Evolutionary conservation across 2,329 filamentous ascomycete genomes (phyloP).

Genomic region (Fusarium marasasianum): DNA sequence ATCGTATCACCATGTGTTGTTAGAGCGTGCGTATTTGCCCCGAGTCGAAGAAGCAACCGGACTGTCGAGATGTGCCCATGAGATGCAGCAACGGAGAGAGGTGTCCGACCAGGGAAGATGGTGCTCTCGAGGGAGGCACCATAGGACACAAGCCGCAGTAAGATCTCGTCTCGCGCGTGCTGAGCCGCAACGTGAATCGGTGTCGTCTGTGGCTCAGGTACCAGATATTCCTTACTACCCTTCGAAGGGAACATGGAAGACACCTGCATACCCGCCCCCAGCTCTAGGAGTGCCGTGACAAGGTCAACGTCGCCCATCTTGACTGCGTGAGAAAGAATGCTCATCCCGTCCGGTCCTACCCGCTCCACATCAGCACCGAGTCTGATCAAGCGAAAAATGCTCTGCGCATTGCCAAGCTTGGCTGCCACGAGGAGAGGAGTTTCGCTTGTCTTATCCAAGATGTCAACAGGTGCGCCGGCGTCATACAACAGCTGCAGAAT

Average conservation of each 20-base stretch:
- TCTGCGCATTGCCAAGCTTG: slow-evolving; percentile 41
- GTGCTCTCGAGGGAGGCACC: slow-evolving; percentile 41
- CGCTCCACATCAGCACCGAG: slow-evolving; percentile 41
- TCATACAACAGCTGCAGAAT: slow-evolving; percentile 37
- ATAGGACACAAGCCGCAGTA: slow-evolving; percentile 38
- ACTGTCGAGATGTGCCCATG: slow-evolving; percentile 43
- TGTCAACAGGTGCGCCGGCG: slow-evolving; percentile 38
- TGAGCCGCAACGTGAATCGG: slow-evolving; percentile 42
- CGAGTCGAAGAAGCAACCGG: slow-evolving; percentile 38
- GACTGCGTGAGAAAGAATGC: slow-evolving; percentile 43
- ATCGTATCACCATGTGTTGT: slow-evolving; percentile 42
- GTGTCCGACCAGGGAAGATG: slow-evolving; percentile 42
- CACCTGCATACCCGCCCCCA: slow-evolving; percentile 35
- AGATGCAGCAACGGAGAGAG: slow-evolving; percentile 38
- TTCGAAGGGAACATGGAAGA: background rate
- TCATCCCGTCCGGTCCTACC: slow-evolving; percentile 42
- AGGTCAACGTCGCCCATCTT: slow-evolving; percentile 38
- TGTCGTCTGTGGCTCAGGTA: slow-evolving; percentile 41
- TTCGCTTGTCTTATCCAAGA: slow-evolving; percentile 37
- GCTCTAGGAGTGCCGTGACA: slow-evolving; percentile 36
- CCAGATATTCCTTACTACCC: slow-evolving; percentile 31
- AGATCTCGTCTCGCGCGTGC: slow-evolving; percentile 40
- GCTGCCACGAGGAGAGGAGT: slow-evolving; percentile 43
- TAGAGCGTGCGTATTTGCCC: slow-evolving; percentile 37
- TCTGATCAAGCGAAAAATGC: slow-evolving; percentile 36